Conservation (phyloP, 2,329 filamentous ascomycete species). For the Pestalotiopsis fici region DNA sequence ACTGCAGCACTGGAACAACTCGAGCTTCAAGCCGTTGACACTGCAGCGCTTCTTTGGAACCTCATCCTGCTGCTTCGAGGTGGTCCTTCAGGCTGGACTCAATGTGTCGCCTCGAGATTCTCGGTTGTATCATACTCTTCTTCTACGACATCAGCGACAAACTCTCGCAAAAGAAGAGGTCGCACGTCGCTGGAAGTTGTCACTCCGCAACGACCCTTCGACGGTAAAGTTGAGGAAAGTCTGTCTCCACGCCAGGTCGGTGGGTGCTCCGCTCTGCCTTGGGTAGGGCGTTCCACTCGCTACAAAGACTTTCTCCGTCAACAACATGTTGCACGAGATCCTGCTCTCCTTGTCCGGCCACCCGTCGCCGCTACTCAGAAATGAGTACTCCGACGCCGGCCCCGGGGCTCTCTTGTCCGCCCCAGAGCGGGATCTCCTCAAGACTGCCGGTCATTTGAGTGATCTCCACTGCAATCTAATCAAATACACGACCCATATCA, state of each 20-base stretch:
- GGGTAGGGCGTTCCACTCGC: conserved; percentile 9
- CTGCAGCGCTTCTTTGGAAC: no score
- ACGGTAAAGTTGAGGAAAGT: neutral
- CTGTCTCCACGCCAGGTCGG: conserved; percentile 9
- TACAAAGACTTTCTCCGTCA: neutral
- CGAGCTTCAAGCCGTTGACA: neutral
- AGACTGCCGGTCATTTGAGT: conserved; percentile 75
- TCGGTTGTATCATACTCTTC: conserved; percentile 51
- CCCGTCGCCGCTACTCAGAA: conserved; percentile 80
- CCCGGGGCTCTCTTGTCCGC: conserved; percentile 62
- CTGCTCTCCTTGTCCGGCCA: conserved; percentile 94
- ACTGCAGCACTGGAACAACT: neutral
- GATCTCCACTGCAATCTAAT: conserved; percentile 75
- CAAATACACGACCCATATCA: conserved; percentile 65
- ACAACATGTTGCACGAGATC: conserved; percentile 93
- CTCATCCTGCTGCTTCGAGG: neutral
- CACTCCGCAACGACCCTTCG: neutral
- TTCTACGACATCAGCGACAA: conserved; percentile 43
- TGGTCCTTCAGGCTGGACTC: conserved; percentile 6
- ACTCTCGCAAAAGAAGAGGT: conserved; percentile 34
- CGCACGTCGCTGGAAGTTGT: conserved; percentile 22
- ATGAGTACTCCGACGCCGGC: conserved; percentile 45
- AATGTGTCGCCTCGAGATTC: conserved; percentile 58
- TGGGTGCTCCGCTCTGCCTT: neutral
- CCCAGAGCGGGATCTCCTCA: conserved; percentile 80